Percentiles rank a stretch among this genome's conserved stretches.
These are phyloP conservation scores for Tetrapisispora namnaoensis DNA, from an alignment of 805 yeast genomes.

Conservation along the genomic window DNA sequence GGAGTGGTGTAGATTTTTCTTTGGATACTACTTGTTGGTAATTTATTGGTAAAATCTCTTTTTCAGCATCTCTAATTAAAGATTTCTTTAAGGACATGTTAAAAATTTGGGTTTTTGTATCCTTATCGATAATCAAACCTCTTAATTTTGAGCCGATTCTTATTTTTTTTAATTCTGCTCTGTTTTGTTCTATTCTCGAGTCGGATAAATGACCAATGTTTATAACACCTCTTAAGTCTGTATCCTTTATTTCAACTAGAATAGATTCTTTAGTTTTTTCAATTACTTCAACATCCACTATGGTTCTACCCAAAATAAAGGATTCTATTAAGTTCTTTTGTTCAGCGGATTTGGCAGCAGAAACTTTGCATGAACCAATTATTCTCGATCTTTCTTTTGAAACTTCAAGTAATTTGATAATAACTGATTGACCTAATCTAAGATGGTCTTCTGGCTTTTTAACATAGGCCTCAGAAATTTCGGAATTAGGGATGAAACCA, in stretches of 20 bases:
- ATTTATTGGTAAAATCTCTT: conserved; percentile 42
- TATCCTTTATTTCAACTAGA: conserved; percentile 47
- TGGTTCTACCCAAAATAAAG: conserved; percentile 50
- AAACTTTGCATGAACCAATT: conserved; percentile 64
- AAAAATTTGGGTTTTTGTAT: conserved; percentile 48
- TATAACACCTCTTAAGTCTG: conserved; percentile 57
- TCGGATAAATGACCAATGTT: conserved; percentile 70
- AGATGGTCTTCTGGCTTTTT: conserved; percentile 67
- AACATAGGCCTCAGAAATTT: conserved; percentile 84
- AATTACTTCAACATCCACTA: conserved; percentile 49
- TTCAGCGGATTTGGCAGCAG: conserved; percentile 38
- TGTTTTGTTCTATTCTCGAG: conserved; percentile 61
- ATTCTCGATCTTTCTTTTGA: conserved; percentile 46
- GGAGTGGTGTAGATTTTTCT: conserved; percentile 38
- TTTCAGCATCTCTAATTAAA: conserved; percentile 53
- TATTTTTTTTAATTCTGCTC: conserved; percentile 53
- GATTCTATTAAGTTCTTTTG: conserved; percentile 40
- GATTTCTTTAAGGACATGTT: conserved; percentile 56
- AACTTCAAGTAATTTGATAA: conserved; percentile 53
- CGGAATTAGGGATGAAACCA: conserved; percentile 79
- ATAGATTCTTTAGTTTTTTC: conserved; percentile 71
- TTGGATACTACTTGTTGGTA: conserved; percentile 45
- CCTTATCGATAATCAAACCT: conserved; percentile 61
- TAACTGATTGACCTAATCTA: conserved; percentile 74
- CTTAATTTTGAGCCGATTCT: conserved; percentile 51